Evolutionary conservation across 1,139 yeast genomes (phyloP).

Genomic region (Lodderomyces parapsilosis): DNA sequence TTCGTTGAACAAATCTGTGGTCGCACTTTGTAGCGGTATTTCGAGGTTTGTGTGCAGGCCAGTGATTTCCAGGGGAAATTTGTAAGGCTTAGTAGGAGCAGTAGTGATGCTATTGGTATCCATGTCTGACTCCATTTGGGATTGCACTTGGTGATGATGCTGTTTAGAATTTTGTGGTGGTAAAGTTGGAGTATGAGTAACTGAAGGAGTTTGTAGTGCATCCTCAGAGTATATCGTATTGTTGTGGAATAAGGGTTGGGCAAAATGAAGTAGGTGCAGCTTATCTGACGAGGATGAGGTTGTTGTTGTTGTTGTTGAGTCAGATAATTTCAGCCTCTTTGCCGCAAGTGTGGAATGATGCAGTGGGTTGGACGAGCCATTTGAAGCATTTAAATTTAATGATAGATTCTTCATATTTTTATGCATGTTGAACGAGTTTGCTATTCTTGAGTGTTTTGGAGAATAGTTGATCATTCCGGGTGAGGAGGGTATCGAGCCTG

Average conservation of each 20-base stretch:
- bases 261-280: not conserved
- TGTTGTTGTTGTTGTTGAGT: constrained; percentile 9
- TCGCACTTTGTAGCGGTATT: not conserved
- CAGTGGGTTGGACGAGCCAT: constrained; percentile 6
- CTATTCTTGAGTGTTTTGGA: constrained; percentile 37
- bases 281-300: constrained; percentile 7
- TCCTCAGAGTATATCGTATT: constrained; percentile 5
- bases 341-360: not conserved
- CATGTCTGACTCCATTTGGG: not conserved
- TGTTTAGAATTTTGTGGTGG: constrained; percentile 12
- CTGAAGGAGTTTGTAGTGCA: constrained; percentile 12
- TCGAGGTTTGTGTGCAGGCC: not conserved
- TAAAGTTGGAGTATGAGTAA: constrained; percentile 14
- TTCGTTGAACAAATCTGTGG: not conserved
- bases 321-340: not conserved
- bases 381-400: constrained; percentile 24
- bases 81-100: constrained; percentile 7
- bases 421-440: constrained; percentile 24
- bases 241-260: not conserved
- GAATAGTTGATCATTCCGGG: constrained; percentile 28
- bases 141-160: constrained; percentile 1
- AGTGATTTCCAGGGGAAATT: constrained; percentile 8
- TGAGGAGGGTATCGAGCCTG: constrained; percentile 9
- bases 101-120: not conserved
- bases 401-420: constrained; percentile 38